Evolutionary conservation across 805 yeast genomes (phyloP), one percentile per base, ranked within the genome.

Genomic region (Wickerhamiella nectarea): DNA sequence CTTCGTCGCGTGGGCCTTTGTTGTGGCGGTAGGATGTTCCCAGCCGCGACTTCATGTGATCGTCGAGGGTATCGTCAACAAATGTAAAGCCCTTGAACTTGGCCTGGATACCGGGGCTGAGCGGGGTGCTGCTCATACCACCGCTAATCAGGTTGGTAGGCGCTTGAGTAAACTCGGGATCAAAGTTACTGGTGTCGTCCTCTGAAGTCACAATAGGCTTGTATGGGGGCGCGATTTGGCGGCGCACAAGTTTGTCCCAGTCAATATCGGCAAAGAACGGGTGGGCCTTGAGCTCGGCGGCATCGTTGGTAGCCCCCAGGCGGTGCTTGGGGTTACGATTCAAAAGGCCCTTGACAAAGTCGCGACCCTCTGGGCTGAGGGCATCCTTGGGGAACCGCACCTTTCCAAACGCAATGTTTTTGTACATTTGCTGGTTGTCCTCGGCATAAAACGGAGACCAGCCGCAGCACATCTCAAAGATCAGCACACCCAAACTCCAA

Each of bases 361-460:
- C 79, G 48, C 97, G 75, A 34, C 97, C 98, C 61, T 87, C 96
- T 4, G 84, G 74, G 38, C 94, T 80, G 46, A 91, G 68, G 19
- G 91, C 93, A 59, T 91, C 98, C 61, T 89, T 85, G 40, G 98
- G 98, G 63, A 91, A 91, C 57, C 95, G 74, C 36, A 91, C 97
- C 62, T 89, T 91, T 50, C 98, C 98, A 64, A 86, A 91, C 4
- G 97, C 98, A 67, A 91, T 91, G 65, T 91, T 91, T 67, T 89
- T 91, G 66, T 91, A 91, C 98, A 91, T 91, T 63, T 91, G 95
- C 67, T 91, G 97, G 41, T 94, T 86, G 62, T 85, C 89, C 50
- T 89, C 96, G 21, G 97, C 98, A 57, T 85, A 91, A 62, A 91
- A 91, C 44, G 98, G 98, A 4, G 95, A 82, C 98, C 97, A 91